A percentile compares a stretch with the other conserved stretches of the same genome.
phyloP scores from a whole-genome alignment of 2,329 filamentous ascomycete species.

The Aspergillus versicolor region DNA sequence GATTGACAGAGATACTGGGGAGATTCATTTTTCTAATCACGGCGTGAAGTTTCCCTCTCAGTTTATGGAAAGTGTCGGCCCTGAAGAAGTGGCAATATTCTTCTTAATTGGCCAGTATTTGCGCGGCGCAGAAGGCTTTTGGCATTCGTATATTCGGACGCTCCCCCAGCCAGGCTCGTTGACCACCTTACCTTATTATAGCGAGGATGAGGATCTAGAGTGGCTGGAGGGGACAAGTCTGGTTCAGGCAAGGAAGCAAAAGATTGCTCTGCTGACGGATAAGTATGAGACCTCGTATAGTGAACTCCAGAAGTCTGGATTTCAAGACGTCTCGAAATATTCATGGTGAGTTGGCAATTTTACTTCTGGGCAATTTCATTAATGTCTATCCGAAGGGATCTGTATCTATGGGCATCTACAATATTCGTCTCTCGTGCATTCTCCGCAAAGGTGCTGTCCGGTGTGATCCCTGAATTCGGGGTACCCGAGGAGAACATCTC shows the following conservation, averaged over 20 bases:
- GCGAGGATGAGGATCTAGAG: constrained; percentile 55
- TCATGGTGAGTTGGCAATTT: constrained; percentile 33
- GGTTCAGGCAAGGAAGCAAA: constrained; percentile 32
- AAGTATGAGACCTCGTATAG: constrained; percentile 37
- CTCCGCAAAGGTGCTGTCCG: constrained; percentile 43
- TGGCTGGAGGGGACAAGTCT: constrained; percentile 44
- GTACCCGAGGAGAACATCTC: constrained; percentile 61
- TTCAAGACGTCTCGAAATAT: constrained; percentile 32
- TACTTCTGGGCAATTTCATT: background rate
- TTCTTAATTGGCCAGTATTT: constrained; percentile 69
- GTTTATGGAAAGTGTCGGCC: constrained; percentile 53
- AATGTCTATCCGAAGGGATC: constrained; percentile 32
- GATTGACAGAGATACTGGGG: constrained; percentile 23
- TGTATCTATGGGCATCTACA: constrained; percentile 48
- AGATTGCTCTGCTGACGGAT: constrained; percentile 34
- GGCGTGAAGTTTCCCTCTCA: constrained; percentile 46
- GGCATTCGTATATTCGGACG: constrained; percentile 66
- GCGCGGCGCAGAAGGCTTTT: constrained; percentile 58
- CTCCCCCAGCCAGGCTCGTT: constrained; percentile 64
- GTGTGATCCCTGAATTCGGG: constrained; percentile 34
- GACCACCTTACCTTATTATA: constrained; percentile 64
- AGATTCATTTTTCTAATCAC: constrained; percentile 28
- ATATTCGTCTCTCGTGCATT: constrained; percentile 47
- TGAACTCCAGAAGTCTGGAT: constrained; percentile 32
- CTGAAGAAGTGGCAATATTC: constrained; percentile 65